Evolutionary conservation across 2,329 filamentous ascomycete genomes (phyloP), one percentile per base, ranked within the genome.

Genomic region (Ciborinia camelliae): DNA sequence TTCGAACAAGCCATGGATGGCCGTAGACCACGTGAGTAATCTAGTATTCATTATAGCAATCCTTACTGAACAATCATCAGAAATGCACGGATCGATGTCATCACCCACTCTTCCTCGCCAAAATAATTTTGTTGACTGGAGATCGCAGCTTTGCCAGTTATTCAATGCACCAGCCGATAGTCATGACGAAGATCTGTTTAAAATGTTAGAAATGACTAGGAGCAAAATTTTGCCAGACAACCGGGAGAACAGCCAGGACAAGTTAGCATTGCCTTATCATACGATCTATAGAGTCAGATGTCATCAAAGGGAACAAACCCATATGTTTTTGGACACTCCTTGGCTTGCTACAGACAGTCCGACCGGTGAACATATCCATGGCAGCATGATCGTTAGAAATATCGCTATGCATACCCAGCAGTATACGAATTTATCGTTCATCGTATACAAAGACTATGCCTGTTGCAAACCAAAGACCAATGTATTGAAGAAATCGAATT

Each of bases 201-300:
- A 63, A 41, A 58, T 63, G 62, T 8, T 63, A 23, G 52, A 58
- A 39, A 58, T 63, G 32, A 58, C 62, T 2, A 55, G 52, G 14
- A 58, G 30, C 41, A 63, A 59, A 23, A 32, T 63, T 23, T 20
- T 63, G 12, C 35, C 62, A 14, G 52, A 59, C 12, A 32, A 30
- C 3, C 52, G 43, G 12, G 35, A 63, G 7, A 5, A 32, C 26
- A 23, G 23, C 41, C 54, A 58, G 32, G 62, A 58, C 23, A 58
- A 57, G n/a, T 41, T 63, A 3, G 20, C 62, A 18, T 39, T 63
- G 26, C 62, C 62, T 41, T 63, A 63, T 58, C 52, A 63, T 43
- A 63, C 62, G 9, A 59, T 63, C n/a, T 57, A 63, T 58, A 52
- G 62, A 30, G 52, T 63, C 14, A 63, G 20, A 58, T 63, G 62